These are phyloP conservation scores for Hibiscus trionum DNA, from an alignment of 345 rosid species.

Conservation along the genomic window DNA sequence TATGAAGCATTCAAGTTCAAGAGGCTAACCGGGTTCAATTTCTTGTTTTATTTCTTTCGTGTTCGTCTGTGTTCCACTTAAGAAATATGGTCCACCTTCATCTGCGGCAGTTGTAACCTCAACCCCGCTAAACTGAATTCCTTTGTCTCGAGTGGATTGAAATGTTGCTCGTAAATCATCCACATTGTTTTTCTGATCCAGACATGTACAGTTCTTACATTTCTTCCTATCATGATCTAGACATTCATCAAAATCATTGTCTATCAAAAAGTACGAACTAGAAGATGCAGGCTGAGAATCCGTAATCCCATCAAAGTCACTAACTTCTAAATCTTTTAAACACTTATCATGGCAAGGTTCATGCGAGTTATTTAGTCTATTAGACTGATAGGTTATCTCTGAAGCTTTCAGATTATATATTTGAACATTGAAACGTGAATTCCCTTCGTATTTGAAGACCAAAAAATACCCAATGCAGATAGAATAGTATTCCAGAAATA, in stretches of 20 bases:
- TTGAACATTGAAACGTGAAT: slow-evolving; percentile 25
- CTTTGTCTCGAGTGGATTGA: slow-evolving; percentile 17
- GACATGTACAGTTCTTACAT: background rate
- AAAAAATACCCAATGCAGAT: slow-evolving; percentile 26
- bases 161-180: background rate
- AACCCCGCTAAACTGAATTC: slow-evolving; percentile 7
- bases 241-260: background rate
- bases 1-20: slow-evolving; percentile 1
- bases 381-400: slow-evolving; percentile 30
- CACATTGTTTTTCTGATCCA: background rate
- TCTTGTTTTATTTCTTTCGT: slow-evolving; percentile 11
- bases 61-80: background rate
- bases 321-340: slow-evolving; percentile 8
- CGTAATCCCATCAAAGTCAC: background rate
- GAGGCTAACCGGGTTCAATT: slow-evolving; percentile 18
- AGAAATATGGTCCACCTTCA: slow-evolving; percentile 11
- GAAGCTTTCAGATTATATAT: slow-evolving; percentile 26
- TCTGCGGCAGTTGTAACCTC: slow-evolving; percentile 5
- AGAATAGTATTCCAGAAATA: slow-evolving; percentile 22
- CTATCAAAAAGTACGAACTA: background rate
- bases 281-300: slow-evolving; percentile 6
- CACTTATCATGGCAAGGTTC: slow-evolving; percentile 9
- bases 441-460: slow-evolving; percentile 31
- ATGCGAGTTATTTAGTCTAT: slow-evolving; percentile 8
- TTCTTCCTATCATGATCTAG: background rate